Evolutionary conservation across 1,284 basidiomycete species (phyloP).

Genomic region (Irpex sp.): DNA sequence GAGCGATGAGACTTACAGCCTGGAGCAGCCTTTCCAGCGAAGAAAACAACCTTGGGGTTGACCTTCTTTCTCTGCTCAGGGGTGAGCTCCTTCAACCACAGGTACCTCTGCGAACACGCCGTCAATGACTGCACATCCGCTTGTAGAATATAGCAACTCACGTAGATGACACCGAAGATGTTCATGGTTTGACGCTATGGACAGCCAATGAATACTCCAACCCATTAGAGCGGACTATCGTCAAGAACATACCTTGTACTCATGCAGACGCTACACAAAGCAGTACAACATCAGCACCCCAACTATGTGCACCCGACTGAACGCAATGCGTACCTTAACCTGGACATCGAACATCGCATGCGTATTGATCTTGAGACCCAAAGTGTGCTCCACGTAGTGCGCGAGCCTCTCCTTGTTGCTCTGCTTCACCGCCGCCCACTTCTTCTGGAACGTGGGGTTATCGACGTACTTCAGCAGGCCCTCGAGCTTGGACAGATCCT

Average conservation of each 20-base stretch:
- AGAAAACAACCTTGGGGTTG: constrained; percentile 81
- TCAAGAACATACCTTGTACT: constrained; percentile 68
- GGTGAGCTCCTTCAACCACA: constrained; percentile 75
- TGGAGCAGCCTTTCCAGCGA: constrained; percentile 86
- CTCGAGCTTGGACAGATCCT: constrained; percentile 70
- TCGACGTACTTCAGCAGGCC: constrained; percentile 66
- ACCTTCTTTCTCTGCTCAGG: constrained; percentile 78
- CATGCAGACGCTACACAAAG: constrained; percentile 61
- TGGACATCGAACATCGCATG: constrained; percentile 90
- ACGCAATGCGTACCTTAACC: constrained; percentile 63
- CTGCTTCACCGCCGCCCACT: constrained; percentile 83
- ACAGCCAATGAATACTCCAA: not conserved
- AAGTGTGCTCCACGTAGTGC: constrained; percentile 67
- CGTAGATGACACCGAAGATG: constrained; percentile 83
- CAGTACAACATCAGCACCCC: not conserved
- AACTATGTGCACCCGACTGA: not conserved
- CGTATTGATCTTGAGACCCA: constrained; percentile 75
- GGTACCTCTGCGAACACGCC: constrained; percentile 57
- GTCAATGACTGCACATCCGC: not conserved
- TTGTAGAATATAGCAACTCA: constrained; percentile 29
- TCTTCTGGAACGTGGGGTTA: constrained; percentile 67
- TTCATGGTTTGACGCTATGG: constrained; percentile 82
- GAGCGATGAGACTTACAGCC: constrained; percentile 50
- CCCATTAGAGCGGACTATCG: not conserved
- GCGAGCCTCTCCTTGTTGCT: constrained; percentile 86